Evolutionary conservation across 1,139 yeast species (phyloP).

Genomic region (Kurtzmaniella quercitrusa): DNA sequence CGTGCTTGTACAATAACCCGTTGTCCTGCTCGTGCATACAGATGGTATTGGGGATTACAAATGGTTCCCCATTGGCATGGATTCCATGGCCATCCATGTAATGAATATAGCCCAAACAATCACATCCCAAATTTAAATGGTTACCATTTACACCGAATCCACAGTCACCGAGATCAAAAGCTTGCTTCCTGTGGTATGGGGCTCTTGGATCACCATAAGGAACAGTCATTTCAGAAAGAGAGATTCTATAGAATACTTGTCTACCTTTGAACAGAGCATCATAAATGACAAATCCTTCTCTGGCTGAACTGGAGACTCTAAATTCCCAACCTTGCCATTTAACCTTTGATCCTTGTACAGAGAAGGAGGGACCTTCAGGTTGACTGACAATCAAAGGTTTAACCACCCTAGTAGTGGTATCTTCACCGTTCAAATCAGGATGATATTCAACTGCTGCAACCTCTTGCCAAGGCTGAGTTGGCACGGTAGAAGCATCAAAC

Average conservation of each 20-base stretch:
- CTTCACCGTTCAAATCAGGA: conserved; percentile 65
- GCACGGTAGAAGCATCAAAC: conserved; percentile 57
- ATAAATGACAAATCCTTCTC: conserved; percentile 83
- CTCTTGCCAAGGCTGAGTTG: conserved; percentile 58
- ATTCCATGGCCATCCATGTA: conserved; percentile 67
- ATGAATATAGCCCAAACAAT: conserved; percentile 83
- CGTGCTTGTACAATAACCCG: conserved; percentile 78
- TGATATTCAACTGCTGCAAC: conserved; percentile 67
- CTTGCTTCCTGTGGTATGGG: conserved; percentile 89
- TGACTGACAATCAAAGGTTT: conserved; percentile 75
- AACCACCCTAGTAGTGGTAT: conserved; percentile 45
- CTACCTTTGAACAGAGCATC: conserved; percentile 80
- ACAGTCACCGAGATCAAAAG: conserved; percentile 88
- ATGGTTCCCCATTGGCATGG: conserved; percentile 62
- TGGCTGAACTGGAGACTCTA: conserved; percentile 66
- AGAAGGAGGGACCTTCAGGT: conserved; percentile 84
- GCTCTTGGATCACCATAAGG: conserved; percentile 91
- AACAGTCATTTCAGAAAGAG: conserved; percentile 86
- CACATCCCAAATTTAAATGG: conserved; percentile 75
- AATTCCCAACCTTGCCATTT: conserved; percentile 92
- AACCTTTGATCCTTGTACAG: conserved; percentile 59
- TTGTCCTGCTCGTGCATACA: conserved; percentile 60
- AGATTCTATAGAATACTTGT: conserved; percentile 71
- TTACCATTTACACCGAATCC: conserved; percentile 84
- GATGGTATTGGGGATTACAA: conserved; percentile 64